Evolutionary conservation across 2,329 filamentous ascomycete species (phyloP), one percentile per base, ranked within the genome.

Genomic region (Talaromyces sp.): DNA sequence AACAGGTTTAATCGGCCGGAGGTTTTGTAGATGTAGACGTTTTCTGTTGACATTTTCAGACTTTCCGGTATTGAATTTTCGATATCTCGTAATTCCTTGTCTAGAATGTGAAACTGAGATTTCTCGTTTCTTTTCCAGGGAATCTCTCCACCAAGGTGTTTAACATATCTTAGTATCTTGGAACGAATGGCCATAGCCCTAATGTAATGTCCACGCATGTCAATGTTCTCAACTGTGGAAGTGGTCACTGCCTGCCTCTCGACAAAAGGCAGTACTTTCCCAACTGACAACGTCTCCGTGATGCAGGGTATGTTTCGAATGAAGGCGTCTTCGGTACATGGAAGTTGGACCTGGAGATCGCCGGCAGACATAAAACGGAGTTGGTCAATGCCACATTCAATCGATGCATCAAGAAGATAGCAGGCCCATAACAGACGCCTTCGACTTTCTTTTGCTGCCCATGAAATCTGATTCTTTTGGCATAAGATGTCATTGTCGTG

Each of bases 381-480:
- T 48, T 70, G 68, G 39, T 70, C 67, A 10, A 68, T 66, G 36
- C 68, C 68, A 39, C 68, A 69, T 13, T 67, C 68, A 8, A 69
- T 65, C 5, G 66, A 63, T 10, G 67, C 60, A 58, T 70, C 67
- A 53, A 66, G 62, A 11, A 70, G 61, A 57, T 70, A 71, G 45
- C 68, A 69, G 31, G 64, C 65, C 69, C 69, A 70, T 63, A 70
- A 66, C 10, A 70, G 60, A 10, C 69, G 66, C 11, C 69, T 57
- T 2, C 69, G 63, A 15, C 64, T 68, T 48, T 71, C 69, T 39
- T 66, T 69, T 11, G 51, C 63, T 1, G 65, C 65, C 5, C 60
- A 58, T 8, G 62, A 63, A 19, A 54, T 43, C 0, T 63, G 60
- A 4, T 51, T 31, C 11, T 69, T 64, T 6, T 62, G 64, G 39